Evolutionary conservation across 768 basidiomycete genomes (phyloP), one percentile per base, ranked within the genome.

Genomic region (Pholiota molesta): DNA sequence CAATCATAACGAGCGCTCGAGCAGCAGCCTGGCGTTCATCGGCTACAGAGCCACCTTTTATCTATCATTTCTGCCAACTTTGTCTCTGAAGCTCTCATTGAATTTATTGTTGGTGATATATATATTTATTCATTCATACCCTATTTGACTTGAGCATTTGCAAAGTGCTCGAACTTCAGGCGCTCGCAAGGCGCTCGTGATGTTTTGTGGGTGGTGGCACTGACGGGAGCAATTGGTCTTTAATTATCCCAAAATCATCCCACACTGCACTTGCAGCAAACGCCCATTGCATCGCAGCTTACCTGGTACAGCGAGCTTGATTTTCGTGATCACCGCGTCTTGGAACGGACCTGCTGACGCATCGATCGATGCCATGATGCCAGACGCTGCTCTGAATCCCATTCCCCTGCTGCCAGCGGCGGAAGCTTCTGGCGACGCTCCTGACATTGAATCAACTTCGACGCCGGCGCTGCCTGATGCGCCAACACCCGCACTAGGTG

Each of bases 301-400:
- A 23, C 13, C 45, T 13, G 45, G 45, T 47, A 47, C 40, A 6
- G 6, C 42, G 42, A 44, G 42, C 42, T 6, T 44, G 17, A 14
- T n/a, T 14, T 44, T 17, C 42, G 2, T 19, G 16, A 7, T 44
- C 40, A 21, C 16, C 10, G 42, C 4, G 21, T n/a, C 8, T 21
- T n/a, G 21, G 42, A 37, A 37, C 14, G 35, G 35, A 37, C 14
- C 11, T 37, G 35, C 11, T 37, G 35, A 26, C 21, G 57, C 57
- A 52, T 63, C 62, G 57, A 52, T 63, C 62, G 37, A 61, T 64
- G 63, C 52, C 56, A 64, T 64, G 56, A 58, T 59, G 45, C 37
- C 56, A 31, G 63, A 64, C 60, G 49, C 52, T 52, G 51, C 29
- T 40, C 31, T 21, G 1, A 26, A 21, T 26, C 23, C 47, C 47